Evolutionary conservation across 495 filamentous ascomycete species (phyloP), one percentile per base, ranked within the genome.

Genomic region (Talaromyces thailandensis): DNA sequence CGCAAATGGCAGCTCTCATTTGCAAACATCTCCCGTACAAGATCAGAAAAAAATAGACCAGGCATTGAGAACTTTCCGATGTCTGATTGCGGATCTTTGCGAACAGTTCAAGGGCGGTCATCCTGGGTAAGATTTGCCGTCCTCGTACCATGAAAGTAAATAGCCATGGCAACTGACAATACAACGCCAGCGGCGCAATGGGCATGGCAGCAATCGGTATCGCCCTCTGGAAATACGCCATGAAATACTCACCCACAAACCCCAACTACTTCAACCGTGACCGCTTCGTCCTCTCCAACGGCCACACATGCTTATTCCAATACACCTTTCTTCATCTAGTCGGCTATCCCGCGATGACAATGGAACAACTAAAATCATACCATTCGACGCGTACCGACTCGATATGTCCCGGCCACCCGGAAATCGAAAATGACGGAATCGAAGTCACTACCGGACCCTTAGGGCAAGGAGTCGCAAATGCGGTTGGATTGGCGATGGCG

Each of bases 381-480:
- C 80, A 84, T 67, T 83, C 79, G 1, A 75, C 78, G 18, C 70
- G 81, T 21, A 70, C 68, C 2, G 81, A 84, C 64, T 73, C 79
- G 11, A 65, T 84, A 0, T 84, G 79, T 57, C 84, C 81, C 35
- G 84, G 81, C 1, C 84, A 87, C 63, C 84, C 84, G 0, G 84
- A 87, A 65, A 84, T 85, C 50, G 84, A 86, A 62, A 74, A 81
- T 48, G 76, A 80, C 14, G 84, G 82, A 6, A 79, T 87, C 58
- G 84, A 86, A 68, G 82, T 87, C 1, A 87, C 84, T 1, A 86
- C 84, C 0, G 83, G 84, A 1, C 84, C 84, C 0, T 73, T 86
- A 24, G 84, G 84, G 3, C 84, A 85, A 67, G 84, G 84, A 40
- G 70, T 86, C 28, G 78, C 82, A 3, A 86, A 86, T 65, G 81